Evolutionary conservation across 1,284 basidiomycete genomes (phyloP), one percentile per base, ranked within the genome.

Genomic region (Ceratorhiza oryzae-sativae): DNA sequence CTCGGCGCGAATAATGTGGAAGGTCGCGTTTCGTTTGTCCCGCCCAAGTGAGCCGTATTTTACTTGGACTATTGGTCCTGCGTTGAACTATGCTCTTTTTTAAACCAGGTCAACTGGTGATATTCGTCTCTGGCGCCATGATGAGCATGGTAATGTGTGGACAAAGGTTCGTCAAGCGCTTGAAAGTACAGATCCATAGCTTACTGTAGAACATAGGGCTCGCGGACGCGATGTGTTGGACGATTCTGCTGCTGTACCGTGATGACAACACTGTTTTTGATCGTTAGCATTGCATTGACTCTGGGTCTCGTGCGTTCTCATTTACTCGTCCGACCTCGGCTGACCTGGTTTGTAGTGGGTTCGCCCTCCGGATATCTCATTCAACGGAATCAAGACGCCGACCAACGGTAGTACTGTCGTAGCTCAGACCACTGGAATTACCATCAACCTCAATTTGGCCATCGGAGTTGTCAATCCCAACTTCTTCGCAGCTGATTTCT

Each of bases 381-480:
- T 95, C 73, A 87, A 90, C 55, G 79, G 81, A 51, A 85, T 90
- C 32, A 79, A 83, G 20, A 72, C 83, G 36, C 75, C 84, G 76
- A 76, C 80, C 74, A 79, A 79, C 74, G 79, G 79, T 67, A 81
- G 80, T 75, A 79, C 82, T 67, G 87, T 88, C 71, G 77, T 75
- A 71, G 56, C 79, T 12, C 75, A 78, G 23, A 71, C 74, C 49
- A 78, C 84, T 73, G 88, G 88, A 0, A 77, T 94, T 46, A 83
- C 81, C 23, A 81, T 94, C 53, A 88, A 88, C 75, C 83, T 94
- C 63, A 86, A 84, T 63, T 82, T 94, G 25, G 86, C 87, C 73
- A 89, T 95, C 75, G 84, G 84, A 88, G 90, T 79, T 77, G 89
- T 81, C 30, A 96, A 96, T 78, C 94, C 93, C 39, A 95, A 95